Evolutionary conservation across 1,284 basidiomycete genomes (phyloP).

Genomic region (Leccinum solheimii): DNA sequence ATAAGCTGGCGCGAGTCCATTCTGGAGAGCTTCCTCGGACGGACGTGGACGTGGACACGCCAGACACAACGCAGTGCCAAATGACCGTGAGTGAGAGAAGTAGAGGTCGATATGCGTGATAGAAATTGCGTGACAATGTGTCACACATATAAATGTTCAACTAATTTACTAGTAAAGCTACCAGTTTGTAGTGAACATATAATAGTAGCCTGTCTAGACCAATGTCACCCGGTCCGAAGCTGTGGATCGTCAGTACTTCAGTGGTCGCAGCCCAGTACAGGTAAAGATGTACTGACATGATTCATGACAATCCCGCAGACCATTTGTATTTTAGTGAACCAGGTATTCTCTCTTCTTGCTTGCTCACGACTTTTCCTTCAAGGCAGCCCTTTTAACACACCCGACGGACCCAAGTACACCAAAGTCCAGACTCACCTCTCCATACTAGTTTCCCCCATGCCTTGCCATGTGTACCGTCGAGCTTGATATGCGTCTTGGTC

Average conservation of each 20-base stretch:
- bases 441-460: conserved; percentile 77
- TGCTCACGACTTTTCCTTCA: conserved; percentile 39
- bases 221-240: neutral
- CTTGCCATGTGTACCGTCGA: conserved; percentile 70
- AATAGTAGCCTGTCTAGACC: neutral
- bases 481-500: conserved; percentile 65
- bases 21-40: neutral
- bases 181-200: neutral
- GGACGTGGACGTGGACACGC: neutral
- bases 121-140: conserved; percentile 12
- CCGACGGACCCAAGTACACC: neutral
- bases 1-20: conserved; percentile 67
- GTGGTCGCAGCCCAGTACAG: neutral
- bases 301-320: conserved; percentile 34
- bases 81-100: neutral
- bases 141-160: conserved; percentile 4
- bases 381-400: conserved; percentile 10
- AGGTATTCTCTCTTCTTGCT: conserved; percentile 37
- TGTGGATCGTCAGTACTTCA: neutral
- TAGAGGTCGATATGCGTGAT: conserved; percentile 19
- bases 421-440: conserved; percentile 56
- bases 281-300: conserved; percentile 7
- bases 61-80: neutral
- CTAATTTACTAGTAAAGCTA: neutral
- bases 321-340: conserved; percentile 44